Evolutionary conservation across 768 basidiomycete species (phyloP).

Genomic region (Termitomyces sp.): DNA sequence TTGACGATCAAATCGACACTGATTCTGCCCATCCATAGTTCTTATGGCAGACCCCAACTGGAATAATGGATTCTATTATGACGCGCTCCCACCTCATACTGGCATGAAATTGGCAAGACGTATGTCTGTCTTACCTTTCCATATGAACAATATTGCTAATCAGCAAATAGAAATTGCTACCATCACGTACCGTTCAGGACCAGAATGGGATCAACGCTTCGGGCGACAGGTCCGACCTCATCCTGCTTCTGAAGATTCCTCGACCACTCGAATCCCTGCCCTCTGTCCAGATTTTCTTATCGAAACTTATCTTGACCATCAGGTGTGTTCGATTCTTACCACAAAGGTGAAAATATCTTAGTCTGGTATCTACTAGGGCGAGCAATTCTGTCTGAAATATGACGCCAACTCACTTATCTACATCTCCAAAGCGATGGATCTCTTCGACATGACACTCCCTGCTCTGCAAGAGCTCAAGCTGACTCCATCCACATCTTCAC

Average conservation of each 20-base stretch:
- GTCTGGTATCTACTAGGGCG: slow-evolving; percentile 53
- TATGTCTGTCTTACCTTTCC: slow-evolving; percentile 28
- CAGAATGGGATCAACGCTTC: slow-evolving; percentile 99
- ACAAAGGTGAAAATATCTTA: slow-evolving; percentile 32
- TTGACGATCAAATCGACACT: slow-evolving; percentile 2
- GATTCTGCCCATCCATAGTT: slow-evolving; percentile 46
- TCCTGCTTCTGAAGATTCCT: slow-evolving; percentile 33
- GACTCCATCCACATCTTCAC: slow-evolving; percentile 24
- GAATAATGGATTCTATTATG: slow-evolving; percentile 99
- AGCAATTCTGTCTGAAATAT: slow-evolving; percentile 97
- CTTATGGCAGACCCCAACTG: slow-evolving; percentile 99
- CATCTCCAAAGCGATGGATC: slow-evolving; percentile 98
- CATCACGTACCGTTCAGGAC: slow-evolving; percentile 97
- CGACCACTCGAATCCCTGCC: slow-evolving; percentile 52
- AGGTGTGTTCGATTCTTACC: slow-evolving; percentile 70
- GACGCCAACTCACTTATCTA: slow-evolving; percentile 99
- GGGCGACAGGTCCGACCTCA: slow-evolving; percentile 65
- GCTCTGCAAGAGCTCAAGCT: slow-evolving; percentile 71
- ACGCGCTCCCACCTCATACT: slow-evolving; percentile 89
- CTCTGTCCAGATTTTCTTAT: slow-evolving; percentile 97
- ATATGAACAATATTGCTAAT: neutral
- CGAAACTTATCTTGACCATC: slow-evolving; percentile 96
- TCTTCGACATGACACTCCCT: slow-evolving; percentile 90
- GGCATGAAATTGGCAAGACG: slow-evolving; percentile 99
- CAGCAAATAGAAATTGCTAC: slow-evolving; percentile 84